Conservation (phyloP, 164 flowering plant genomes). For the Nymphaea colorata region DNA sequence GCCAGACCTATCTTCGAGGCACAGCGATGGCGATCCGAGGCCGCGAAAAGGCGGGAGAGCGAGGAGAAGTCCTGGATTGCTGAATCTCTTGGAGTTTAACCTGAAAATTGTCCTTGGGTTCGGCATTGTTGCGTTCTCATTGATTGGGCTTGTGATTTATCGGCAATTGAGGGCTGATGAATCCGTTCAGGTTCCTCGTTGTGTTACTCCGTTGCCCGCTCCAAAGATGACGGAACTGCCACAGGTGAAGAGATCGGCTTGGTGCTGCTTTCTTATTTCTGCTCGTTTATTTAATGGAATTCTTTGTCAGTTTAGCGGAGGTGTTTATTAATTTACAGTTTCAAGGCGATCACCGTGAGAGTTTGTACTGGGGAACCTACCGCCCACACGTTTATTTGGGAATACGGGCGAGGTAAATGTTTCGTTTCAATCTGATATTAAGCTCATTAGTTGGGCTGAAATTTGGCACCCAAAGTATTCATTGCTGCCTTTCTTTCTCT, state of each 20-base stretch:
- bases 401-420: constrained; percentile 67
- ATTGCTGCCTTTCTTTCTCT: no score
- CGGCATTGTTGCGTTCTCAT: not conserved
- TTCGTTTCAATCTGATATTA: not conserved
- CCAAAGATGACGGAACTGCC: constrained; percentile 12
- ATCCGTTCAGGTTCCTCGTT: not conserved
- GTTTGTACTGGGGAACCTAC: constrained; percentile 97
- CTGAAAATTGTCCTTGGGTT: constrained; percentile 5
- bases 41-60: no score
- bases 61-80: not conserved
- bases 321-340: constrained; percentile 32
- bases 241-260: constrained; percentile 1
- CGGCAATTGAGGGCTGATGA: not conserved
- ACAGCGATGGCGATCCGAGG: not conserved
- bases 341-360: constrained; percentile 92
- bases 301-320: not conserved
- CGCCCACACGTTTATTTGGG: constrained; percentile 88
- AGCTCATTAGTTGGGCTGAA: no score
- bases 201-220: constrained; percentile 9
- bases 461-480: no score
- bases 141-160: constrained; percentile 6
- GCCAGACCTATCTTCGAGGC: not conserved
- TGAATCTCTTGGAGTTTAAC: constrained; percentile 5
- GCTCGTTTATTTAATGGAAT: not conserved
- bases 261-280: not conserved